A percentile compares a stretch with the other conserved stretches of the same genome.
Conservation (phyloP, 192 early-diverging fungal species). For the Pilaira anomala region DNA sequence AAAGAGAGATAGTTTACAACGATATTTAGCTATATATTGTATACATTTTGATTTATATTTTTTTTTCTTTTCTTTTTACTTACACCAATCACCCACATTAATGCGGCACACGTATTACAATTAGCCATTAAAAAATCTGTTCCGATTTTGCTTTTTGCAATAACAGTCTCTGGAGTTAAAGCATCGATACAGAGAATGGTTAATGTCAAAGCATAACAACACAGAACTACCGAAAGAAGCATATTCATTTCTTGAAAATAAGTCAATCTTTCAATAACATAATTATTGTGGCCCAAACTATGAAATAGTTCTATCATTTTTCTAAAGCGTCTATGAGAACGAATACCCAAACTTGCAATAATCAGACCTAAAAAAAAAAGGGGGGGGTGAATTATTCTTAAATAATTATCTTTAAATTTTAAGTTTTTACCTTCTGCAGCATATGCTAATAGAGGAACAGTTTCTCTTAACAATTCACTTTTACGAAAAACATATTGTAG, state of each 20-base stretch:
- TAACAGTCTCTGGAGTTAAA: conserved; percentile 9
- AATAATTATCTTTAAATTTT: not conserved
- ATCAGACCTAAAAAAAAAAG: conserved; percentile 16
- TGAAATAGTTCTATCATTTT: conserved; percentile 11
- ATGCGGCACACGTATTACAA: conserved; percentile 10
- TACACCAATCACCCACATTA: conserved; percentile 28
- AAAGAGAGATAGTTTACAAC: too few species aligned
- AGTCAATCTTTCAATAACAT: conserved; percentile 14
- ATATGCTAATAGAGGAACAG: conserved; percentile 42
- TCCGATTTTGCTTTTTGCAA: conserved; percentile 23
- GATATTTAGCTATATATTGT: too few species aligned
- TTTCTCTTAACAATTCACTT: conserved; percentile 29
- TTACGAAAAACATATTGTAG: conserved; percentile 29
- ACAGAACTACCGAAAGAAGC: conserved; percentile 19
- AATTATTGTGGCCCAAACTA: conserved; percentile 2
- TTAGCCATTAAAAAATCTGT: conserved; percentile 25
- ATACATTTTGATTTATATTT: not conserved
- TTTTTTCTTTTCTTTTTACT: conserved; percentile 1
- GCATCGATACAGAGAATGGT: conserved; percentile 28
- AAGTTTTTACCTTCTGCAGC: conserved; percentile 21
- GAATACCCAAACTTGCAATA: conserved; percentile 24
- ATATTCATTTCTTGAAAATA: conserved; percentile 37
- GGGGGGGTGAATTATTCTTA: not conserved
- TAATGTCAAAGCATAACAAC: conserved; percentile 9
- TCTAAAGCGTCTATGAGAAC: conserved; percentile 21